Evolutionary conservation across 2,329 filamentous ascomycete genomes (phyloP), one percentile per base, ranked within the genome.

Genomic region (Rutstroemia sydowiana): DNA sequence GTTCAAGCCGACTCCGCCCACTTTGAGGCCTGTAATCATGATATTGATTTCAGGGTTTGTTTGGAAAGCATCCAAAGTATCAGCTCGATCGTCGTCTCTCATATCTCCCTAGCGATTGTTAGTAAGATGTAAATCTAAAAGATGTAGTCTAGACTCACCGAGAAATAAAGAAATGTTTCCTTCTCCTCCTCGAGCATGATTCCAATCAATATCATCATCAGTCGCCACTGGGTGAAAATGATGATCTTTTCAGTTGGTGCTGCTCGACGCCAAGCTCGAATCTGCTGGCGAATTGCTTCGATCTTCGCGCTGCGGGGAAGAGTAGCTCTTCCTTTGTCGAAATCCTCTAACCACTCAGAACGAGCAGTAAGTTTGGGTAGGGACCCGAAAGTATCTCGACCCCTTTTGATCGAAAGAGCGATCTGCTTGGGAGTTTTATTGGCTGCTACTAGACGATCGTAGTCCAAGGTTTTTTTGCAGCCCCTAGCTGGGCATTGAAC

Each of bases 181-280:
- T 47, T 14, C 13, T 47, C 34, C 28, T 47, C 45, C 7, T 30
- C 2, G 6, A 47, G 34, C 45, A 47, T 39, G 10, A 47, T 21
- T 18, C 45, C 45, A 18, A 47, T 47, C n/a, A 47, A 18, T n/a
- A 21, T 10, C 21, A 47, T 39, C 45, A 47, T 47, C n/a, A 40
- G 7, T 3, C 16, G 16, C 45, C 45, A 47, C 45, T 47, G 45
- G 13, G 30, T n/a, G 20, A 47, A 47, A 21, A 47, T 40, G 11
- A 47, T 18, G 6, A 40, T 37, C 11, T 47, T 47, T 21, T 47
- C 45, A 3, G 32, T 28, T 10, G 45, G 45, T 14, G 21, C 45
- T 8, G 37, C 23, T 16, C 2, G 5, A 2, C 23, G 10, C 45
- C 45, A 47, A 3, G 3, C 10, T 16, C 3, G 23, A 16, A 47